Evolutionary conservation across 139 green algal genomes (phyloP).

Genomic region (Coccomyxa sp.): DNA sequence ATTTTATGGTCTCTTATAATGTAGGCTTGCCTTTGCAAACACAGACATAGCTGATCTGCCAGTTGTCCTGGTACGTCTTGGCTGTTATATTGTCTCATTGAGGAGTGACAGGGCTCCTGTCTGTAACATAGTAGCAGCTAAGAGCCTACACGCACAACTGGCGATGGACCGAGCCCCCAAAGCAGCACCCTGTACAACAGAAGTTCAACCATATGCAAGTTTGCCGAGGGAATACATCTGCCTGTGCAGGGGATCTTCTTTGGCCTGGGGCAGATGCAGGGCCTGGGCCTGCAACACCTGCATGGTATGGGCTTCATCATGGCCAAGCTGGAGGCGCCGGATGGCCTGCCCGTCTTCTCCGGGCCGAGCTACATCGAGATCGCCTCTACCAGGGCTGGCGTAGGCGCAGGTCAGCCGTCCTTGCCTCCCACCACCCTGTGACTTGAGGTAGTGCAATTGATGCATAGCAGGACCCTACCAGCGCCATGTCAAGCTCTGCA

Average conservation of each 20-base stretch:
- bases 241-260: background rate
- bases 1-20: no score
- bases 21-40: no score
- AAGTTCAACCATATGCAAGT: no score
- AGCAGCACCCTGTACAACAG: no score
- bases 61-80: no score
- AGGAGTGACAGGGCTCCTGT: no score
- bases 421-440: background rate
- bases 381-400: background rate
- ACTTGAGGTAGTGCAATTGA: background rate
- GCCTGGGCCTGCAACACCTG: background rate
- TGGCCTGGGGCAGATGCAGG: background rate
- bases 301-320: background rate
- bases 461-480: no score
- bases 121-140: no score
- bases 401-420: background rate
- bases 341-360: background rate
- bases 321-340: background rate
- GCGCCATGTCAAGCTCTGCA: background rate
- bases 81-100: no score
- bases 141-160: no score
- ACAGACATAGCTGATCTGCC: no score
- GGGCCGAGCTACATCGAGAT: background rate
- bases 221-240: background rate
- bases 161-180: no score